Evolutionary conservation across 768 basidiomycete genomes (phyloP), one percentile per base, ranked within the genome.

Genomic region (Termitomyces eurrhizus): DNA sequence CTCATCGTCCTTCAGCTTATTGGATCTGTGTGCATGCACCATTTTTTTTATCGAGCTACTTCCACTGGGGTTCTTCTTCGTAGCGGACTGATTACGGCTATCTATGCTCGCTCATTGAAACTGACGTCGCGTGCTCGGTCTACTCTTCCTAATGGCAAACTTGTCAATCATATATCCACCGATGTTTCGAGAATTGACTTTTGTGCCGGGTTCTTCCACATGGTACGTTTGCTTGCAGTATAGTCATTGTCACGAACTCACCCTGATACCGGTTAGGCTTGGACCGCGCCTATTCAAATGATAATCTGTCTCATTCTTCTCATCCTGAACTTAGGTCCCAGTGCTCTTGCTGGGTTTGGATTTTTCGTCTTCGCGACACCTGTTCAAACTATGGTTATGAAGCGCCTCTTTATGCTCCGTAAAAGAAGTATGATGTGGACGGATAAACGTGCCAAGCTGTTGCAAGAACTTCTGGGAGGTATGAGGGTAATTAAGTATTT

Each of bases 401-500:
- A 85, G 68, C 75, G 74, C 6, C 78, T 95, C 36, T 91, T 93
- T 70, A 72, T 73, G 7, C 69, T 89, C 56, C 82, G 95, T 13
- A 76, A 78, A 60, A 89, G 87, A 69, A 84, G 86, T 55, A 95
- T 95, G 92, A 71, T 73, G 0, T 96, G 90, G 90, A 97, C 90
- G 6, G 95, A 98, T 69, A 91, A 90, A 69, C 85, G 95, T 11
- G 90, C 90, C 14, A 94, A 93, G 68, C 74, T 95, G 4, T 80
- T 97, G 12, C 94, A 95, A 70, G 95, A 98, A 69, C 79, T 98
- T 1, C 74, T 97, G 0, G 86, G 88, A 14, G 91, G 92, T 1
- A 95, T 97, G 85, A 89, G 92, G 64, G 83, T 96, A 62, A 90
- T 97, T 80, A 97, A 97, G 72, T 88, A 89, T 71, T 95, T 95